Evolutionary conservation across 345 rosid genomes (phyloP), one percentile per base, ranked within the genome.

Genomic region (Brassica rapa): DNA sequence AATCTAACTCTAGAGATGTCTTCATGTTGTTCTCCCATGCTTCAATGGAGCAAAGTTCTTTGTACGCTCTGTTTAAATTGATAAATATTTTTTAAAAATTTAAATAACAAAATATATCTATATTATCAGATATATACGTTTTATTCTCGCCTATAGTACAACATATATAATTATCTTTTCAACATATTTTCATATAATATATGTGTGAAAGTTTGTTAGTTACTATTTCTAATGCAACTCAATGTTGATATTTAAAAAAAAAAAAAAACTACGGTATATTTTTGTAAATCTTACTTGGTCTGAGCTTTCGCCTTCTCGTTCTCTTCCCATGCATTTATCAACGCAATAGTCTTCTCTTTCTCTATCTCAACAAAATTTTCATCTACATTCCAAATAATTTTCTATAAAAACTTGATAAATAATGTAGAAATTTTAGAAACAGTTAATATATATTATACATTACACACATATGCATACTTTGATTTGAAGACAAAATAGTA

Each of bases 251-350:
- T 46, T 5, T 19, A 19, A 19, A 19, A 19, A 19, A 19, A 19
- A 19, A 19, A 19, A 19, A 12, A 46, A 46, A 4, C 56, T n/a
- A n/a, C 15, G 19, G 21, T 64, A 25, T 41, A 33, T 10, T 27
- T 29, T 12, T 19, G 77, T 19, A 70, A 71, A 29, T 59, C 89
- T 80, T 87, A 92, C 98, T 84, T 88, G 90, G 87, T 89, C 39
- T 92, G 93, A 8, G 85, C 83, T 85, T 89, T 94, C 29, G 92
- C 92, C 81, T 92, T 90, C 69, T 90, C 94, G 69, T 86, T 90
- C 80, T 90, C 97, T 71, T 89, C 91, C 97, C 98, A 94, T 65
- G 94, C 97, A 72, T 83, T 83, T 51, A 90, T 76, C 63, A 90
- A 84, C 27, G 97, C 89, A 77, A 70, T 70, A 60, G 80, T 86